Base-by-base conservation (phyloP, 2,329 filamentous ascomycete genomes). In the Cladophialophora carrionii region DNA sequence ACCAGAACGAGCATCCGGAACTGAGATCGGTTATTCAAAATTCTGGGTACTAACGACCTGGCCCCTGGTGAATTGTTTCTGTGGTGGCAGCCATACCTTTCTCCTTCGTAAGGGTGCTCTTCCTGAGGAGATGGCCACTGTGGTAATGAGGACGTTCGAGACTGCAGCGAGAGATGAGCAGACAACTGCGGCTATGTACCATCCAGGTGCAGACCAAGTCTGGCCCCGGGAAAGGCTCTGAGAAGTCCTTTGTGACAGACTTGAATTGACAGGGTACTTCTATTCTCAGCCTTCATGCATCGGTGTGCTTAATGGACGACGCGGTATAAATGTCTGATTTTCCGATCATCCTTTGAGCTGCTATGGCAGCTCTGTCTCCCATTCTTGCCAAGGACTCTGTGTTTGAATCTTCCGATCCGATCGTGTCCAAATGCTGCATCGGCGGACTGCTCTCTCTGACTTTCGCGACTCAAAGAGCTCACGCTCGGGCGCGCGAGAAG, bases 101-200 rank as follows among this genome's bases (percentile, higher is more conserved):
- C 9, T 29, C 9, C 17, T n/a, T 7, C 17, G 37, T 17, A 41
- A 41, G 26, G 8, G 14, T n/a, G 5, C 24, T 31, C 12, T 20
- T 22, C 4, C 29, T 43, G 7, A 24, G 76, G 69, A 69, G 65
- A 65, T 74, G 62, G 57, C 62, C 24, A 65, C 57, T 31, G 52
- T 53, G 58, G 62, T 65, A 57, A 61, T n/a, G 62, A 10, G 20
- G 3, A 17, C 14, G 34, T 10, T 32, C 32, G 17, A 14, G 9
- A 20, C 7, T 8, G 20, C 22, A 20, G 34, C 29, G 4, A 53
- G 17, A 12, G 2, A 48, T 24, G 2, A 9, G 14, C 26, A 61
- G 62, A 64, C 62, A 7, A 46, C 57, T 9, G 61, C 51, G 14
- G 24, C 29, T 12, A 31, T n/a, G n/a, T n/a, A n/a, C 62, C 31